Evolutionary conservation across 257 asterid species (phyloP).

Genomic region (Gentiana straminea): DNA sequence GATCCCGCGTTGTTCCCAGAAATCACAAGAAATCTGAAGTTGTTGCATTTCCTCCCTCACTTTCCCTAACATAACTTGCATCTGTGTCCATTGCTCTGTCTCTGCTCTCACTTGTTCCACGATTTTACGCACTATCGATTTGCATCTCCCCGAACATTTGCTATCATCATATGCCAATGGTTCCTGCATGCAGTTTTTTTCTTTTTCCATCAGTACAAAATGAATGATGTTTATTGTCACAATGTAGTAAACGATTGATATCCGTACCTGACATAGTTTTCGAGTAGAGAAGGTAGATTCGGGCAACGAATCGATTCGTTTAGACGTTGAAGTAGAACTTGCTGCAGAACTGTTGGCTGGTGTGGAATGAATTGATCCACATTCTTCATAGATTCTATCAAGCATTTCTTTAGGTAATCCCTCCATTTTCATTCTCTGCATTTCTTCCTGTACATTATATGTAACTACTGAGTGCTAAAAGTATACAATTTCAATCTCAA

Average conservation of each 20-base stretch:
- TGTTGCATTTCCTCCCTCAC: constrained; percentile 79
- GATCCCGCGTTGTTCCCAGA: constrained; percentile 65
- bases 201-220: neutral
- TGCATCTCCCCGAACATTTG: constrained; percentile 80
- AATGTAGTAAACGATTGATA: neutral
- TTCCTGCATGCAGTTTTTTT: constrained; percentile 27
- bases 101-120: constrained; percentile 88
- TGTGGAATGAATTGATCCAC: constrained; percentile 28
- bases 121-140: constrained; percentile 42
- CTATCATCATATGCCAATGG: constrained; percentile 23
- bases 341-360: constrained; percentile 39
- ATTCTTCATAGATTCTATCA: constrained; percentile 43
- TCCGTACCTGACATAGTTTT: constrained; percentile 30
- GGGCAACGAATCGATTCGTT: constrained; percentile 31
- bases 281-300: constrained; percentile 19
- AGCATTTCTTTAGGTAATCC: constrained; percentile 40
- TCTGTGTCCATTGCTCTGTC: constrained; percentile 93
- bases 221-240: neutral
- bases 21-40: constrained; percentile 54
- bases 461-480: neutral
- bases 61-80: constrained; percentile 76
- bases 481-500: no score
- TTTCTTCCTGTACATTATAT: constrained; percentile 27
- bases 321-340: constrained; percentile 66
- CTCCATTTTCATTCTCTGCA: constrained; percentile 33